Percentiles rank a stretch among this genome's conserved stretches.
phyloP scores from a whole-genome alignment of 441 rosid species.

The Populus trichocarpa region DNA sequence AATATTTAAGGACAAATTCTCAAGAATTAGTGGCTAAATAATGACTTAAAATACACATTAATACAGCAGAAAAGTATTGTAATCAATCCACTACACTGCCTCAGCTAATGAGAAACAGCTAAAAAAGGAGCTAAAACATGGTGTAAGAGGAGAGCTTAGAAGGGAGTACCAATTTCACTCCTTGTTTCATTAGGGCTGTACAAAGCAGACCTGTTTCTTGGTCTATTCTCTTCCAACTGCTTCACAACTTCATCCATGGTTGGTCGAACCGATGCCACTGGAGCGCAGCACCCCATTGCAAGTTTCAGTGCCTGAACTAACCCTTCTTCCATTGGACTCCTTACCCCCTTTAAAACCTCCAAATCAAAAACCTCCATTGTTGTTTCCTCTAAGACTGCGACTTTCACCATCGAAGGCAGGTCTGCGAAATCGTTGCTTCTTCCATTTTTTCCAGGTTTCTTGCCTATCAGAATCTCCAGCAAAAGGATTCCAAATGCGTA shows the following conservation, averaged over 20 bases:
- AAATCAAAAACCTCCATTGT: slow-evolving; percentile 89
- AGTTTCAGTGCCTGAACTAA: slow-evolving; percentile 90
- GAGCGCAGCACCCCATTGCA: slow-evolving; percentile 98
- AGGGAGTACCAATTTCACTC: slow-evolving; percentile 80
- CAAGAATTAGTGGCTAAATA: not conserved
- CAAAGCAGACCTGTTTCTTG: slow-evolving; percentile 90
- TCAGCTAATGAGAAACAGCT: not conserved
- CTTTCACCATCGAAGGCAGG: slow-evolving; percentile 86
- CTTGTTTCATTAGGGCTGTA: slow-evolving; percentile 88
- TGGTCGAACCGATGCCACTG: slow-evolving; percentile 85
- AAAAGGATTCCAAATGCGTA: slow-evolving; percentile 89
- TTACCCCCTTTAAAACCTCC: slow-evolving; percentile 77
- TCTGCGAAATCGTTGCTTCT: slow-evolving; percentile 63
- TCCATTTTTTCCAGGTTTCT: slow-evolving; percentile 79
- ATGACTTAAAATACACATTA: not conserved
- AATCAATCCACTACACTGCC: not conserved
- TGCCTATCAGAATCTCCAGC: slow-evolving; percentile 85
- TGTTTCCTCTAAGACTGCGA: slow-evolving; percentile 90
- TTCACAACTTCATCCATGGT: slow-evolving; percentile 95
- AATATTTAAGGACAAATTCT: not conserved
- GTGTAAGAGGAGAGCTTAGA: slow-evolving; percentile 30
- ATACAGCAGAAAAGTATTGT: not conserved
- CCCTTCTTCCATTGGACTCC: slow-evolving; percentile 97
- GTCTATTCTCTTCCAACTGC: slow-evolving; percentile 94
- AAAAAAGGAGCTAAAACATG: slow-evolving; percentile 6